Evolutionary conservation across 2,329 filamentous ascomycete genomes (phyloP).

Genomic region (Chaetomiaceae sp.): DNA sequence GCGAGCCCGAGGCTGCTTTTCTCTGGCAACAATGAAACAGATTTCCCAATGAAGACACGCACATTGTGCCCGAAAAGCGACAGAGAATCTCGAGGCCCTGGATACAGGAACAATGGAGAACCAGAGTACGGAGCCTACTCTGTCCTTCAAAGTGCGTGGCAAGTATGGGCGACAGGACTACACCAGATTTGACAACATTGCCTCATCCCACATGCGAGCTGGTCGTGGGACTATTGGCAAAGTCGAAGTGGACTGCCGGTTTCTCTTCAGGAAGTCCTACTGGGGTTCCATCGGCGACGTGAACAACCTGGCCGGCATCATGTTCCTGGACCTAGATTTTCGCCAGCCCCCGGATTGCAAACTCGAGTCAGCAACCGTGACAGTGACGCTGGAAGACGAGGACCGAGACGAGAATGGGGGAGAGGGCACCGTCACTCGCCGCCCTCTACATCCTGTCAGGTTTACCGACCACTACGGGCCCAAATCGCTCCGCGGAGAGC

Average conservation of each 20-base stretch:
- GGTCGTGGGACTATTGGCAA: slow-evolving; percentile 15
- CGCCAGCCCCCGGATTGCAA: slow-evolving; percentile 17
- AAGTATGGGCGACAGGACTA: slow-evolving; percentile 17
- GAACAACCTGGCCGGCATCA: slow-evolving; percentile 16
- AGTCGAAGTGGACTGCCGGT: slow-evolving; percentile 19
- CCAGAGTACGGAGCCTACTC: slow-evolving; percentile 2
- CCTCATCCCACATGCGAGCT: slow-evolving; percentile 7
- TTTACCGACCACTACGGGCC: slow-evolving; percentile 23
- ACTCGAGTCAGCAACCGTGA: slow-evolving; percentile 18
- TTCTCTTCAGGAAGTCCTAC: slow-evolving; percentile 14
- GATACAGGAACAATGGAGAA: slow-evolving; percentile 4
- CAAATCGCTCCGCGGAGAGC: slow-evolving; percentile 12
- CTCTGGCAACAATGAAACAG: too few species aligned
- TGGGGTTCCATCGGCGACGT: slow-evolving; percentile 14
- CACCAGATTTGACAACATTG: slow-evolving; percentile 9
- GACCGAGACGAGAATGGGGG: slow-evolving; percentile 7
- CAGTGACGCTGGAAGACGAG: slow-evolving; percentile 6
- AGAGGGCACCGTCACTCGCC: too few species aligned
- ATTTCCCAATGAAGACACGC: too few species aligned
- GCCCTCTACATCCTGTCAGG: slow-evolving; percentile 11
- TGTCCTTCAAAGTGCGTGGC: slow-evolving; percentile 4
- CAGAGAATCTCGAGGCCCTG: background rate
- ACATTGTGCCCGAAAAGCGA: too few species aligned
- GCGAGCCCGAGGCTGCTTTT: too few species aligned
- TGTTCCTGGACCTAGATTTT: slow-evolving; percentile 19